Base-by-base conservation (phyloP, 2,329 filamentous ascomycete genomes). In the Kalaharituber pfeilii region DNA sequence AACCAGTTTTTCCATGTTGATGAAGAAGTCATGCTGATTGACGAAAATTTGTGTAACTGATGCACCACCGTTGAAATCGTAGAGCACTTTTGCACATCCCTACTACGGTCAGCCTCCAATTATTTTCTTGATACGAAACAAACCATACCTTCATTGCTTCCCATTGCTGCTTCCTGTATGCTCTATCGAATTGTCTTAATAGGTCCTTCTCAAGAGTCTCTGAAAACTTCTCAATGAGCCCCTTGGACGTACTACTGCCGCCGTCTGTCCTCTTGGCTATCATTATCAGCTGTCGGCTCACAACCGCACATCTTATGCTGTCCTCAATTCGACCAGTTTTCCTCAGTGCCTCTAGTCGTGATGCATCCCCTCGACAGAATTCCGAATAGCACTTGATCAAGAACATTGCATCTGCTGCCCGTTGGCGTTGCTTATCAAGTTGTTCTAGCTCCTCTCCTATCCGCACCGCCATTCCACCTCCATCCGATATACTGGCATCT, bases 11-110 rank as follows among this genome's bases (percentile, higher is more conserved):
- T 87, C 91, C 25, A 88, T 77, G 66, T 96, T 91, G 65, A 98
- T 95, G 70, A 98, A 98, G 75, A 98, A 98, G 65, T 94, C 87
- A 69, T 98, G 93, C 68, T 98, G 91, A 66, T 98, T 98, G 65
- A 98, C 89, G 68, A 96, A 98, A 9, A 89, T 75, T 13, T 86
- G 89, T 68, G 95, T 94, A 56, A 96, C 91, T 66, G 88, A 96
- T 55, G 86, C 81, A 51, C 91, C 91, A 52, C 91, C 87, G 67
- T 89, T 94, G 74, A 98, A 98, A 69, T 96, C 91, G 66, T 91
- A 78, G 58, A 98, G 73, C 42, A 95, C 91, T 64, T 85, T 85
- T 53, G 93, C 86, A 67, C 91, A 98, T 67, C 96, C 91, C 50
- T 57, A 56, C 57, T 44, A 7, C 27, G 11, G 11, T 28, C 5